Percentiles rank a stretch among this genome's conserved stretches.
These are phyloP conservation scores for Blastobotrys petasosporus DNA, from an alignment of 1,139 yeast genomes.

Conservation along the genomic window DNA sequence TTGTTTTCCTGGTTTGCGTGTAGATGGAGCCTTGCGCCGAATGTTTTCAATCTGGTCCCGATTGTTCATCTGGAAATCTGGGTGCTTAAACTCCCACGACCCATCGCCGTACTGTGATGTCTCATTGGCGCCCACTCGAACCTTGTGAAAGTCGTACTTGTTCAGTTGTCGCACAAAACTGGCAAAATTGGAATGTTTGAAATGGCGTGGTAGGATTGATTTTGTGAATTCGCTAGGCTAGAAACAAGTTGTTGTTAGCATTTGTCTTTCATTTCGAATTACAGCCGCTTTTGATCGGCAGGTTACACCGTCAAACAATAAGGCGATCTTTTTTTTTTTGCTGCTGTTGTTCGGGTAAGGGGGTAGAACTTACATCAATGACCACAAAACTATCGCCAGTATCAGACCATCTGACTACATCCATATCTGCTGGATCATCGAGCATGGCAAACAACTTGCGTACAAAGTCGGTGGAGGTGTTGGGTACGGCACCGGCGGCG, in stretches of 20 bases:
- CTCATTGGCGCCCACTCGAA: slow-evolving; percentile 50
- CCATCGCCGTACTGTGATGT: slow-evolving; percentile 66
- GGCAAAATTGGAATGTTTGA: slow-evolving; percentile 87
- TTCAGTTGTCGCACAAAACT: slow-evolving; percentile 90
- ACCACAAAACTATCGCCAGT: slow-evolving; percentile 84
- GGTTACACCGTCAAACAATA: neutral
- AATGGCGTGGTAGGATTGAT: slow-evolving; percentile 78
- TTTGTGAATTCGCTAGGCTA: slow-evolving; percentile 78
- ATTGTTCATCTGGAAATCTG: slow-evolving; percentile 72
- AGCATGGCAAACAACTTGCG: slow-evolving; percentile 62
- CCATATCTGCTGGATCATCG: slow-evolving; percentile 66
- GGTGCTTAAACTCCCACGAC: slow-evolving; percentile 89
- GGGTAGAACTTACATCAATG: slow-evolving; percentile 42
- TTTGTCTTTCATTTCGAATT: neutral
- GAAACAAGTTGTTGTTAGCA: neutral
- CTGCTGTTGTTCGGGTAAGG: neutral
- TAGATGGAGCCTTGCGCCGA: slow-evolving; percentile 69
- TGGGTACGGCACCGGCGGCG: neutral
- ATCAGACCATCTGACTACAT: slow-evolving; percentile 78
- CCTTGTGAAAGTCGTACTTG: slow-evolving; percentile 96
- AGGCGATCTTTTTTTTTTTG: neutral
- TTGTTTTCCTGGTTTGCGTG: slow-evolving; percentile 30
- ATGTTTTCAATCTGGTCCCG: slow-evolving; percentile 68
- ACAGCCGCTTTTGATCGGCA: neutral
- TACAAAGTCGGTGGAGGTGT: slow-evolving; percentile 22